Evolutionary conservation across 768 basidiomycete genomes (phyloP), one percentile per base, ranked within the genome.

Genomic region (Naematelia aurantialba): DNA sequence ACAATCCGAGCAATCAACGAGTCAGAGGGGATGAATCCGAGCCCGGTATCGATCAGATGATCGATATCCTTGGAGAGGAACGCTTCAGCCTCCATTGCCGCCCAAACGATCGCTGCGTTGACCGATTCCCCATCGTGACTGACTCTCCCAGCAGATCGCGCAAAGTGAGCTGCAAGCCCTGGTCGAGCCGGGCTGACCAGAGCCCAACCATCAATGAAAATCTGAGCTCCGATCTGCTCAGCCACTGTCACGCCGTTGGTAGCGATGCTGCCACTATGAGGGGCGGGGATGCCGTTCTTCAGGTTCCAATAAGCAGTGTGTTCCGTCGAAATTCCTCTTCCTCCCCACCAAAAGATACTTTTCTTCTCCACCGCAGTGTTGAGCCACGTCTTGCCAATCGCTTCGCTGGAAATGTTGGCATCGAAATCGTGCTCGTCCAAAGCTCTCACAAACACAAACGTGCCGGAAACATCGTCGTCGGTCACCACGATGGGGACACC

Each of bases 381-480:
- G 48, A 50, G 48, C 48, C 48, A 50, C 5, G 48, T 50, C 30
- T 53, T 53, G 30, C 52, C 52, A 21, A 53, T 53, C 1, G 52
- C 52, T 8, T 30, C 19, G 52, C 52, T 53, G 5, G 52, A 30
- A 22, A 53, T 30, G 2, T 48, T 25, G 21, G 5, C 52, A 26
- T 50, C 27, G 25, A 53, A 13, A 19, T n/a, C 29, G 27, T 53
- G 52, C 29, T 53, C 52, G 25, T 53, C 52, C 17, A 53, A 30
- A 5, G 52, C 52, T 17, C 52, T 27, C 2, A 53, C 52, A 30
- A 53, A 53, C 1, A 30, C 52, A 22, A 53, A 53, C 2, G 52
- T 53, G 10, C 52, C 52, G 2, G 52, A 53, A 30, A 53, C 52
- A 31, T 53, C 52, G 31, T 53, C 52, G 31, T 53, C 52, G 52